Evolutionary conservation across 1,139 yeast genomes (phyloP), one percentile per base, ranked within the genome.

Genomic region (Geotrichum phurueaensis): DNA sequence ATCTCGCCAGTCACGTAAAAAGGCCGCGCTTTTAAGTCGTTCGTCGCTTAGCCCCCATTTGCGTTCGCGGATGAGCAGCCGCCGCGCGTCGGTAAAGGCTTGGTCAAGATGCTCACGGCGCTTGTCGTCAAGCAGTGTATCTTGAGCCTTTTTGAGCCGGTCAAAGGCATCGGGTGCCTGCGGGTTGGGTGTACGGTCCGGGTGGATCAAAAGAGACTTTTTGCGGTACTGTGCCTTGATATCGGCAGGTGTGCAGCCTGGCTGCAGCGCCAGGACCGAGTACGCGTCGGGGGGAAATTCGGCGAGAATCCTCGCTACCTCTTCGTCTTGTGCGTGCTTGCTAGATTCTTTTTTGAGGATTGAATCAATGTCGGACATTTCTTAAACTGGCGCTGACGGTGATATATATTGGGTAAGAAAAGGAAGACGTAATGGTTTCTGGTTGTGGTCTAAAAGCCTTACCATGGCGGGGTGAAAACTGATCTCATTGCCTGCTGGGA

Each of bases 91-190:
- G 0, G 77, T 66, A 66, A 77, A 78, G 13, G 74, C 75, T 43
- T 74, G 71, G 61, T 80, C 84, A 29, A 80, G 67, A 53, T 65
- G 62, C 56, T 68, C 70, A 31, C 76, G 71, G 15, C 65, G 63
- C 70, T 72, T 65, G 58, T 71, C 72, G 54, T 76, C 77, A 62
- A 69, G 69, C 33, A 76, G 64, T 29, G 68, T 71, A 5, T 72
- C 67, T 59, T 75, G 77, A 1, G 80, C 79, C 58, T 74, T 74
- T 63, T 77, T 76, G 51, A 77, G 67, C 53, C 76, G 64, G 67
- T 84, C 87, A 69, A 86, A 86, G 0, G 91, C 90, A 51, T 74
- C 79, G 0, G 88, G 83, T 0, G 90, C 89, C 22, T 76, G 73
- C 0, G 76, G 73, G 65, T 86, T 82, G 54, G 74, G 71, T 1